These are phyloP conservation scores for Populus davidiana DNA, from an alignment of 345 rosid genomes.

Conservation along the genomic window DNA sequence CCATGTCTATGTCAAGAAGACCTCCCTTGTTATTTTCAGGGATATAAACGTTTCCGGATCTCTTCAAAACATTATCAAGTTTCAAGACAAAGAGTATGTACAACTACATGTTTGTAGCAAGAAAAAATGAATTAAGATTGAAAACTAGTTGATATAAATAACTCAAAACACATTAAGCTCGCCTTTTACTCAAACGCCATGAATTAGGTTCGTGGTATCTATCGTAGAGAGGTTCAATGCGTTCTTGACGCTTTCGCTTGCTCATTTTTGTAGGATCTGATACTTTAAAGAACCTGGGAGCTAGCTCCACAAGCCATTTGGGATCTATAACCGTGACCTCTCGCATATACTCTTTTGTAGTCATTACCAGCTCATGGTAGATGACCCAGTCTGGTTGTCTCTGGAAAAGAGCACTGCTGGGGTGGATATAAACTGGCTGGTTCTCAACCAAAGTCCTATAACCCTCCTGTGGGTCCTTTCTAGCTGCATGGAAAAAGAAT, in stretches of 20 bases:
- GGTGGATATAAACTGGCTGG: conserved; percentile 84
- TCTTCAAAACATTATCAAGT: neutral
- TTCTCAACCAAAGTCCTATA: conserved; percentile 81
- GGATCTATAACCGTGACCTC: conserved; percentile 88
- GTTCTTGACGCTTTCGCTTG: conserved; percentile 86
- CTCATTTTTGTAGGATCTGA: conserved; percentile 85
- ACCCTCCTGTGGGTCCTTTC: conserved; percentile 88
- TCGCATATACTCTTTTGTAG: conserved; percentile 88
- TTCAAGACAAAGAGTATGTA: neutral
- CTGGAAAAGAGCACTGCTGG: conserved; percentile 87
- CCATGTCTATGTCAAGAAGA: neutral
- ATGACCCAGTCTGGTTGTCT: conserved; percentile 97
- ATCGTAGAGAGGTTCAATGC: conserved; percentile 80
- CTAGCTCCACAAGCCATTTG: conserved; percentile 86
- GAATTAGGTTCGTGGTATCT: conserved; percentile 89
- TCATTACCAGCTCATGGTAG: conserved; percentile 90
- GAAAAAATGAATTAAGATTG: neutral
- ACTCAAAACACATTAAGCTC: conserved; percentile 49
- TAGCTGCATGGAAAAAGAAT: conserved; percentile 77
- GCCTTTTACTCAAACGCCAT: conserved; percentile 80
- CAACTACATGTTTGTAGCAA: neutral
- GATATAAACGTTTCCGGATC: neutral
- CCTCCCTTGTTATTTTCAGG: neutral
- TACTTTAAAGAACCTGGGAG: conserved; percentile 85
- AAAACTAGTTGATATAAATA: neutral